Evolutionary conservation across 495 filamentous ascomycete species (phyloP), one percentile per base, ranked within the genome.

Genomic region (Podospora pseudocomata): DNA sequence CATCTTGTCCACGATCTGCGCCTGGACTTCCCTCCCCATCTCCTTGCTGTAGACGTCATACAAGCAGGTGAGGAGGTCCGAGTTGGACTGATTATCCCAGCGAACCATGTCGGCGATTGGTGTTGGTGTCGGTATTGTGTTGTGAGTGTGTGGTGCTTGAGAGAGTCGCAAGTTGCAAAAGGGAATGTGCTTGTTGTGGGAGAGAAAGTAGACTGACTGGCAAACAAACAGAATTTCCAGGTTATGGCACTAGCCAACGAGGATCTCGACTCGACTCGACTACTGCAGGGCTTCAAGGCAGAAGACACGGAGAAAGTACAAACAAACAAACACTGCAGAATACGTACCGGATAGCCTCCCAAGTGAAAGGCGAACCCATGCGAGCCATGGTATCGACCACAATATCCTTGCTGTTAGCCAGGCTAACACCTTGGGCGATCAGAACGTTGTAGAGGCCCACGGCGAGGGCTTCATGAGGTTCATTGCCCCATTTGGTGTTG

Each of bases 321-420:
- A n/a, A 26, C 18, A 26, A 54, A 57, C 18, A 49, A 2, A 19
- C 5, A 32, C 56, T 11, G 20, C 34, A 55, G 32, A 62, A 39
- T 19, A 75, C 75, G 53, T 77, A 80, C 80, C 79, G 72, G 54
- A 80, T 74, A 7, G 64, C 76, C 56, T 81, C 77, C 70, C 74
- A 75, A 0, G 76, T 73, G 19, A 74, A 77, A 7, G 53, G 30
- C 6, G 70, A 72, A 2, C 75, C 76, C n/a, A 65, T 64, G 0
- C 65, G 60, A 4, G 65, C 56, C 77, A 82, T 75, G 20, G 64
- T 67, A 5, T 53, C 70, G 6, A 75, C 34, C 34, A 81, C 68
- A 18, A 58, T 19, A 5, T 72, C 67, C 71, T 78, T 72, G 27
- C 71, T 55, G 20, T 75, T 69, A 30, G 49, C n/a, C 19, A 60